Percentiles rank a stretch among this genome's conserved stretches.
Evolutionary conservation across 1,284 basidiomycete species (phyloP).

Genomic region (Austropuccinia psidii): DNA sequence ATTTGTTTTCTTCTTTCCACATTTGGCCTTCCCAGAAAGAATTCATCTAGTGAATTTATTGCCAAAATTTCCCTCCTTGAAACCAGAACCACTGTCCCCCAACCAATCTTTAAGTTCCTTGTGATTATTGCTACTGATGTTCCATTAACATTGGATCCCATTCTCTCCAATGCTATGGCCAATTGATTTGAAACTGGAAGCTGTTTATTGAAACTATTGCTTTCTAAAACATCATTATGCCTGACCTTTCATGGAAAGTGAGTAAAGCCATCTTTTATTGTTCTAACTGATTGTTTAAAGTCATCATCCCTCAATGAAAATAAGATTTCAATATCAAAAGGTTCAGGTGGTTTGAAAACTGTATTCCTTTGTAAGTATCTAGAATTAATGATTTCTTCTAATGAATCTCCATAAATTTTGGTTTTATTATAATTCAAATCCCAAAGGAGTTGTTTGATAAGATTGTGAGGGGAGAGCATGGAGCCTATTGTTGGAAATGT

Average conservation of each 20-base stretch:
- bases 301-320: not conserved
- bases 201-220: not conserved
- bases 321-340: not conserved
- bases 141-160: slow-evolving; percentile 23
- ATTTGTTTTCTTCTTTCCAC: not conserved
- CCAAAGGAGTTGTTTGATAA: no score
- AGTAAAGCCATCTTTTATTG: not conserved
- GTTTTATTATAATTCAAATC: no score
- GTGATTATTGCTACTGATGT: not conserved
- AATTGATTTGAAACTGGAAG: not conserved
- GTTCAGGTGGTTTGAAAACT: no score
- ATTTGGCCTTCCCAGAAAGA: not conserved
- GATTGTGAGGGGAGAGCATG: no score
- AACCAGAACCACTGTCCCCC: not conserved
- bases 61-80: not conserved
- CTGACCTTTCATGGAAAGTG: not conserved
- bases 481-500: no score
- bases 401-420: no score
- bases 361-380: no score
- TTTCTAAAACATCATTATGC: not conserved
- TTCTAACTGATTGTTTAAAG: not conserved
- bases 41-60: not conserved
- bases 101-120: not conserved
- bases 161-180: not conserved
- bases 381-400: no score